Conservation (phyloP, 2,329 filamentous ascomycete species). For the Teratosphaeria viscida region DNA sequence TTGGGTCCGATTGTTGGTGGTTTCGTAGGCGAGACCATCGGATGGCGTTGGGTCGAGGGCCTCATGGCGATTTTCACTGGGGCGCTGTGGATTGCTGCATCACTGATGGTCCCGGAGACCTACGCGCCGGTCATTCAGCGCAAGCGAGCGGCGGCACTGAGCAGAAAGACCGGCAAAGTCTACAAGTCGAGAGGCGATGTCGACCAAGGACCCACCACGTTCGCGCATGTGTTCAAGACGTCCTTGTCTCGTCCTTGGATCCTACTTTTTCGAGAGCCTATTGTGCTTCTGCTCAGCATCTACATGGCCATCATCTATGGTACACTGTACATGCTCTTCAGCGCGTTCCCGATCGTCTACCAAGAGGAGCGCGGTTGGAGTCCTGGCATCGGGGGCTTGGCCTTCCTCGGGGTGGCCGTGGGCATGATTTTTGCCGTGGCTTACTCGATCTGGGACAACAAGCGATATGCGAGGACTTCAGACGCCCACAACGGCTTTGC, state of each 20-base stretch:
- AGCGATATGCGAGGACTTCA: constrained; percentile 39
- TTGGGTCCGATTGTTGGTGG: constrained; percentile 55
- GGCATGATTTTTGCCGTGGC: constrained; percentile 52
- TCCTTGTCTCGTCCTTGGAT: constrained; percentile 57
- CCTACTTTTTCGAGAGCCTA: constrained; percentile 59
- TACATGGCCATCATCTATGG: constrained; percentile 54
- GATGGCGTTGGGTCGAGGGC: constrained; percentile 61
- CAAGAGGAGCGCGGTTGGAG: constrained; percentile 49
- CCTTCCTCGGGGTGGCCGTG: constrained; percentile 59
- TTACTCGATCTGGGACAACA: constrained; percentile 45
- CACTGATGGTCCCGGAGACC: constrained; percentile 48
- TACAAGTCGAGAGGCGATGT: constrained; percentile 41
- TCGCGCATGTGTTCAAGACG: constrained; percentile 38
- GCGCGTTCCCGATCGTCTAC: constrained; percentile 51
- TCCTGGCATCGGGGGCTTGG: constrained; percentile 49
- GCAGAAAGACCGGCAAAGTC: constrained; percentile 41
- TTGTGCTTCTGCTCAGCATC: constrained; percentile 52
- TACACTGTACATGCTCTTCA: constrained; percentile 40
- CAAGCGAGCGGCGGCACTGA: constrained; percentile 41
- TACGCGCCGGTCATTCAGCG: constrained; percentile 50
- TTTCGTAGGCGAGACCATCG: constrained; percentile 51
- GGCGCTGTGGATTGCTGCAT: constrained; percentile 45
- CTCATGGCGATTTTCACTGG: constrained; percentile 54
- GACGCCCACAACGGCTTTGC: constrained; percentile 44
- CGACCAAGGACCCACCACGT: constrained; percentile 27